Evolutionary conservation across 441 rosid species (phyloP).

Genomic region (Pelargonium citronellum): DNA sequence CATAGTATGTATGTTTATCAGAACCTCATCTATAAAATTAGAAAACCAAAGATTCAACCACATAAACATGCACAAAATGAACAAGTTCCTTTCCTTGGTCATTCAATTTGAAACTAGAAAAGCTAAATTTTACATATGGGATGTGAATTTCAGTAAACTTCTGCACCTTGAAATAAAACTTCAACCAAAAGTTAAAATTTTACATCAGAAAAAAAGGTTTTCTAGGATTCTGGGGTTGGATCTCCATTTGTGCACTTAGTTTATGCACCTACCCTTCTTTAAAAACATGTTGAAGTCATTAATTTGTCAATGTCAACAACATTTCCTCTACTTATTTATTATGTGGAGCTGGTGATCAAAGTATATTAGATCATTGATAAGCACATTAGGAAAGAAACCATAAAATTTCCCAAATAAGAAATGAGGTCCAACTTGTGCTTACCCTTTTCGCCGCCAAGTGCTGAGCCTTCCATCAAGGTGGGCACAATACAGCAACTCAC

Average conservation of each 20-base stretch:
- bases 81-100: neutral
- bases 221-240: too few relatives aligned
- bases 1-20: neutral
- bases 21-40: neutral
- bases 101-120: neutral
- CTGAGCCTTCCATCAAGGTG: slow-evolving; percentile 89
- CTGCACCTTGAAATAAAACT: too few relatives aligned
- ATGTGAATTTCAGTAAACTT: neutral
- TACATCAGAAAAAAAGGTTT: too few relatives aligned
- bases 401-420: neutral
- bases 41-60: neutral
- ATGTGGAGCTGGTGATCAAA: neutral
- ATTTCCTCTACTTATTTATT: neutral
- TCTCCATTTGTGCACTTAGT: too few relatives aligned
- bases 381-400: neutral
- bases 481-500: slow-evolving; percentile 70
- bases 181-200: too few relatives aligned
- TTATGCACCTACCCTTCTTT: too few relatives aligned
- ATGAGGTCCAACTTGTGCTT: slow-evolving; percentile 22
- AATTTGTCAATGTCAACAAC: too few relatives aligned
- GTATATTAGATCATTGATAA: neutral
- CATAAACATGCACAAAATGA: too few relatives aligned
- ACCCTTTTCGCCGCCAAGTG: slow-evolving; percentile 91
- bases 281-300: too few relatives aligned
- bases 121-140: neutral